phyloP scores from a whole-genome alignment of 352 stramenopile genomes.

The Globisporangium cylindrosporum region DNA sequence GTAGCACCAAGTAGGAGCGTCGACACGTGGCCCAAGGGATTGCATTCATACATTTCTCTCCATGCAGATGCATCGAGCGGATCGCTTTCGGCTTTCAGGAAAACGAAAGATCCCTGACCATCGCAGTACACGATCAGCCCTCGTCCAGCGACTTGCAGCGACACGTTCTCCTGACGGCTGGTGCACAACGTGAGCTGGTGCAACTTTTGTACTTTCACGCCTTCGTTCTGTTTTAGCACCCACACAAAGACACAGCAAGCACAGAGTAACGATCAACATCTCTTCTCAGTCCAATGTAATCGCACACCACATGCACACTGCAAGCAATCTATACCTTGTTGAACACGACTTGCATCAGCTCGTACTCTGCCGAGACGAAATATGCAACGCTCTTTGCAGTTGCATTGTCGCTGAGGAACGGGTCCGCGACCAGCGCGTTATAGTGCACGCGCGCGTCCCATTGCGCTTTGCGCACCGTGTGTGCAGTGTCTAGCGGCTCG shows the following conservation, averaged over 20 bases:
- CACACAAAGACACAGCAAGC: not conserved
- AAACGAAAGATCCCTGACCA: conserved; percentile 50
- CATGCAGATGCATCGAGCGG: conserved; percentile 28
- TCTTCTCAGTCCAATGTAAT: conserved; percentile 1
- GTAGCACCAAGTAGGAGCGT: conserved; percentile 45
- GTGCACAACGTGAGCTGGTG: conserved; percentile 36
- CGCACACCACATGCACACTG: not conserved
- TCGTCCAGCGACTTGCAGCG: conserved; percentile 50
- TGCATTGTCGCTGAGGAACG: conserved; percentile 40
- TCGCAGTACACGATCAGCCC: conserved; percentile 71
- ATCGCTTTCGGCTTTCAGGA: conserved; percentile 37
- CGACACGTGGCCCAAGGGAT: conserved; percentile 30
- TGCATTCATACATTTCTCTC: conserved; percentile 49
- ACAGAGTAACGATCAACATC: not conserved
- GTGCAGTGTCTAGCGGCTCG: conserved; percentile 35
- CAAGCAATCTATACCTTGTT: conserved; percentile 21
- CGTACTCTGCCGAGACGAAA: conserved; percentile 58
- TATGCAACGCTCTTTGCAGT: conserved; percentile 43
- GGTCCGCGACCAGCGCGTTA: conserved; percentile 59
- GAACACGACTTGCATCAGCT: conserved; percentile 57
- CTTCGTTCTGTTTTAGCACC: conserved; percentile 18
- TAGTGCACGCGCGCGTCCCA: conserved; percentile 70
- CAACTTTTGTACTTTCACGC: conserved; percentile 26
- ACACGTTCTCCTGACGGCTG: conserved; percentile 55
- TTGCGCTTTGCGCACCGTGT: conserved; percentile 63